These are phyloP conservation scores for Alternaria infectoria DNA, from an alignment of 2,329 filamentous ascomycete genomes.

Conservation along the genomic window DNA sequence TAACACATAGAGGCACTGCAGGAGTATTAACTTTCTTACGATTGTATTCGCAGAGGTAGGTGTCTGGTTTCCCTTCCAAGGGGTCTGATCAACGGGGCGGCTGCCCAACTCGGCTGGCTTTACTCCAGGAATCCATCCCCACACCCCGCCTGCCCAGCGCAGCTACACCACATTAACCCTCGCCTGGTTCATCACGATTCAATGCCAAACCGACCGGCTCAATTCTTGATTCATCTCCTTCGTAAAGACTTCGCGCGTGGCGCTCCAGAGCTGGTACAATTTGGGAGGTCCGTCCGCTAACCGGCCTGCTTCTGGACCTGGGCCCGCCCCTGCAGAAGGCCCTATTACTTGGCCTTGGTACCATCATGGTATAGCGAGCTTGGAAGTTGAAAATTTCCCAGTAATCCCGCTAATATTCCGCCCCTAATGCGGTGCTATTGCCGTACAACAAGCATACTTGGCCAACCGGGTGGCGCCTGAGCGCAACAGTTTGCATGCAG, in stretches of 20 bases:
- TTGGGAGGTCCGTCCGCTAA: slow-evolving; percentile 20
- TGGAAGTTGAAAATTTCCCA: neutral
- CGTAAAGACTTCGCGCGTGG: neutral
- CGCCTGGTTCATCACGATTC: slow-evolving; percentile 3
- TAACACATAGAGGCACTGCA: neutral
- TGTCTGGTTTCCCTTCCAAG: neutral
- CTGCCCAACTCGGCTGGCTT: slow-evolving; percentile 13
- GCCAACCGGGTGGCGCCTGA: slow-evolving; percentile 24
- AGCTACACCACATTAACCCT: slow-evolving; percentile 4
- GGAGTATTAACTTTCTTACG: neutral
- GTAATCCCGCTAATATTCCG: slow-evolving; percentile 1
- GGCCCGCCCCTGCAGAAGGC: slow-evolving; percentile 18
- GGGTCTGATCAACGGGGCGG: slow-evolving; percentile 8
- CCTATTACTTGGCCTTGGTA: slow-evolving; percentile 2
- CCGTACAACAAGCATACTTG: slow-evolving; percentile 28
- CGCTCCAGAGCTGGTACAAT: slow-evolving; percentile 12
- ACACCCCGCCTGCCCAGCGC: slow-evolving; percentile 7
- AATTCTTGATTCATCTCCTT: slow-evolving; percentile 13
- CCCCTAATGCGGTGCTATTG: slow-evolving; percentile 11
- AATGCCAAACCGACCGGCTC: slow-evolving; percentile 3
- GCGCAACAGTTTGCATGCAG: slow-evolving; percentile 7
- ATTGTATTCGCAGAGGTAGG: neutral
- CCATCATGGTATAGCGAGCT: neutral
- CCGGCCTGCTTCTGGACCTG: slow-evolving; percentile 20
- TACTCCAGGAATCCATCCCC: slow-evolving; percentile 26